Conservation (phyloP, 2,329 filamentous ascomycete genomes). For the Penicillium expansum region DNA sequence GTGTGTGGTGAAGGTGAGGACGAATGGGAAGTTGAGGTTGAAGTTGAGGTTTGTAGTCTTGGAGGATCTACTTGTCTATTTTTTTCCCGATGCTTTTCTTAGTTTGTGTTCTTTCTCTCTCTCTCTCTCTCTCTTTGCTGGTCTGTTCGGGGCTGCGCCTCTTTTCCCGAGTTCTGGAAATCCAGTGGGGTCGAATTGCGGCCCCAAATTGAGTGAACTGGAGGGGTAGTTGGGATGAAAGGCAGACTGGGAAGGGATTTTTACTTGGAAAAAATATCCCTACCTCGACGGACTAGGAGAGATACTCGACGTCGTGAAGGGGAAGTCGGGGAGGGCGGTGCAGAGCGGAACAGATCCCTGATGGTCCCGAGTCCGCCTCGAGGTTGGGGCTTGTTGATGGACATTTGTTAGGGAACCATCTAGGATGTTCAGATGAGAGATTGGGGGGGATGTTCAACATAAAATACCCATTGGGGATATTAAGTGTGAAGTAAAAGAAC, state of each 20-base stretch:
- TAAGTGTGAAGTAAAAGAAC: slow-evolving; percentile 26
- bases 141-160: not conserved
- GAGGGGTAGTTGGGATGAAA: slow-evolving; percentile 6
- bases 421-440: slow-evolving; percentile 7
- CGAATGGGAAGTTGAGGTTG: slow-evolving; percentile 12
- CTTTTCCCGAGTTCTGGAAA: slow-evolving; percentile 5
- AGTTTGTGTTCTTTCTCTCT: slow-evolving; percentile 3
- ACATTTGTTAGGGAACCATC: slow-evolving; percentile 38
- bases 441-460: not conserved
- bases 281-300: slow-evolving; percentile 37
- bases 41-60: slow-evolving; percentile 20
- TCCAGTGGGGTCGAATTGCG: slow-evolving; percentile 7
- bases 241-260: slow-evolving; percentile 7
- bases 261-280: slow-evolving; percentile 37
- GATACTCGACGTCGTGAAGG: slow-evolving; percentile 32
- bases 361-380: slow-evolving; percentile 34
- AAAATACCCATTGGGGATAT: slow-evolving; percentile 8
- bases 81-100: not conserved
- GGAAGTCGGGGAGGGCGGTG: slow-evolving; percentile 23
- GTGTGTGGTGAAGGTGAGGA: slow-evolving; percentile 11
- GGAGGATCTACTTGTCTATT: slow-evolving; percentile 9
- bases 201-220: slow-evolving; percentile 3
- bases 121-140: not conserved
- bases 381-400: slow-evolving; percentile 34
- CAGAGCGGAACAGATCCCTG: slow-evolving; percentile 34